Conservation (phyloP, 768 basidiomycete species). For the Xerocomus brunneocitrinus region DNA sequence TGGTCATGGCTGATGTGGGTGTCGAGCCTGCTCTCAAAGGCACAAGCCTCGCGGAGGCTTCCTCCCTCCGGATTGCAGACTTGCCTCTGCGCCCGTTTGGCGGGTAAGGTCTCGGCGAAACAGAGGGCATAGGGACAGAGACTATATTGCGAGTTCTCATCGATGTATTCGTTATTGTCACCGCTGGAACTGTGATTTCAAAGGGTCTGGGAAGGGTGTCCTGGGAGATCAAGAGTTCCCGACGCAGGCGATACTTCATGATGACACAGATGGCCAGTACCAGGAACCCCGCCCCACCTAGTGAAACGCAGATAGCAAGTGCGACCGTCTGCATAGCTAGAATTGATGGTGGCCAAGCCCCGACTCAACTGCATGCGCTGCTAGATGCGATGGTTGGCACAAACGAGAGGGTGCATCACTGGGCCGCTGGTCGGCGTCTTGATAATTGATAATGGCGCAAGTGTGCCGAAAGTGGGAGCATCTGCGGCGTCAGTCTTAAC, state of each 20-base stretch:
- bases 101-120: too few relatives aligned
- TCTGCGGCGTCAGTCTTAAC: constrained; percentile 1
- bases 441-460: too few relatives aligned
- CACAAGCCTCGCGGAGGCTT: too few relatives aligned
- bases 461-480: background rate
- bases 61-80: too few relatives aligned
- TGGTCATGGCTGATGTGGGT: background rate
- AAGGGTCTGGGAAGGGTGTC: constrained; percentile 28
- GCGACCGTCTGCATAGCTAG: constrained; percentile 2
- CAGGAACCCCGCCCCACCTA: constrained; percentile 19
- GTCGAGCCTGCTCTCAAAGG: background rate
- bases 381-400: background rate
- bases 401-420: too few relatives aligned
- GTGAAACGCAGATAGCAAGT: constrained; percentile 19
- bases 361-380: constrained; percentile 5
- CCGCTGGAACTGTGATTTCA: constrained; percentile 9
- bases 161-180: background rate
- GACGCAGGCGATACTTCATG: constrained; percentile 16
- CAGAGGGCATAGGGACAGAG: too few relatives aligned
- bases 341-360: background rate
- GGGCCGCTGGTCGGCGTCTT: too few relatives aligned
- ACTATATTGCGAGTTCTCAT: background rate
- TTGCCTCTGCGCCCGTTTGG: too few relatives aligned
- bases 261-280: constrained; percentile 11
- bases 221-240: constrained; percentile 13